A percentile compares a stretch with the other conserved stretches of the same genome.
These are phyloP conservation scores for Adenanthera pavonina DNA, from an alignment of 306 rosid genomes.

Conservation along the genomic window DNA sequence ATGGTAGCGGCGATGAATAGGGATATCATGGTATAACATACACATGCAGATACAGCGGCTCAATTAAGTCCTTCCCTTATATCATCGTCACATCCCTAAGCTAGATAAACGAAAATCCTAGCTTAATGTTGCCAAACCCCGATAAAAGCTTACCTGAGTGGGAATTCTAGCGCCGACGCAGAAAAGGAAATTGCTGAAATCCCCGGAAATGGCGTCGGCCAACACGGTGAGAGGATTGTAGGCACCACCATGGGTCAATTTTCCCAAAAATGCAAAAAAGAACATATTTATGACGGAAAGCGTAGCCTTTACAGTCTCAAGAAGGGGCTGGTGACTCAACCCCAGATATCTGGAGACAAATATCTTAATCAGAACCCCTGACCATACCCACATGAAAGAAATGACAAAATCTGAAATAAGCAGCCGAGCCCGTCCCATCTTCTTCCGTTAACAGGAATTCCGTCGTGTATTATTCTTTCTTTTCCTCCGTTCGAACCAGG, in stretches of 20 bases:
- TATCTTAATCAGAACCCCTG: slow-evolving; percentile 63
- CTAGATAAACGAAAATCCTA: not conserved
- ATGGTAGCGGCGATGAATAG: not conserved
- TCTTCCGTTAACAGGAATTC: not conserved
- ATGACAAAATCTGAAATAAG: slow-evolving; percentile 62
- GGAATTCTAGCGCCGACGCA: slow-evolving; percentile 66
- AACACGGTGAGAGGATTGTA: slow-evolving; percentile 86
- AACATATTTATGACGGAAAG: slow-evolving; percentile 68
- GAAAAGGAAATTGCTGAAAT: slow-evolving; percentile 59
- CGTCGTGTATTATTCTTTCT: too few relatives aligned
- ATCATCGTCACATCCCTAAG: not conserved
- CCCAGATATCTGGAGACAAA: slow-evolving; percentile 49
- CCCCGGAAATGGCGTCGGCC: slow-evolving; percentile 67
- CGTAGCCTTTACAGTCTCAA: slow-evolving; percentile 52
- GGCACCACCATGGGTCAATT: slow-evolving; percentile 65
- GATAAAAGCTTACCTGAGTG: not conserved
- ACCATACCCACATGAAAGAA: slow-evolving; percentile 94
- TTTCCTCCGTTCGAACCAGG: not conserved
- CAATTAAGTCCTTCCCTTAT: not conserved
- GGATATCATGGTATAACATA: not conserved
- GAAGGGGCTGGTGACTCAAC: slow-evolving; percentile 44
- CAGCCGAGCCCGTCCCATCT: slow-evolving; percentile 55
- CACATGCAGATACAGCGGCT: not conserved
- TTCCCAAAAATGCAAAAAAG: slow-evolving; percentile 67
- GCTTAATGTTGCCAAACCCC: not conserved